These are phyloP conservation scores for Cladophialophora carrionii DNA, from an alignment of 2,329 filamentous ascomycete genomes.

Conservation along the genomic window DNA sequence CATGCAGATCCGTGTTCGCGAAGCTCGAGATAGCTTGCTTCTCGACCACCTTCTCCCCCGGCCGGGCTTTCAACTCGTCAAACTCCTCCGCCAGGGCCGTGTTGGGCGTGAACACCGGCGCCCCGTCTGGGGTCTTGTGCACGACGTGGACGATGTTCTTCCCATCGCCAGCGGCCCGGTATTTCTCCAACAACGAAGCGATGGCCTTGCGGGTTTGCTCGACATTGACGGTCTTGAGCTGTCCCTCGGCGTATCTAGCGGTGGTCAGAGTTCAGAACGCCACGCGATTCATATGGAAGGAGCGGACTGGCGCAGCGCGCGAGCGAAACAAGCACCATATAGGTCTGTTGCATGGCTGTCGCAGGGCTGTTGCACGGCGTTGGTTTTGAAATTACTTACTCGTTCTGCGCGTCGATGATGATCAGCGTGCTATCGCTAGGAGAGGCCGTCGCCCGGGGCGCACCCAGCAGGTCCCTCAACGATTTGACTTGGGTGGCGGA, in stretches of 20 bases:
- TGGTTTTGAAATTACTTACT: conserved; percentile 51
- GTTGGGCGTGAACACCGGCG: conserved; percentile 67
- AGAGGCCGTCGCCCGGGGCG: conserved; percentile 59
- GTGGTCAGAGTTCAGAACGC: conserved; percentile 11
- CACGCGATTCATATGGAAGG: background rate
- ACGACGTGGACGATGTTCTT: conserved; percentile 64
- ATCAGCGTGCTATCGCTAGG: conserved; percentile 63
- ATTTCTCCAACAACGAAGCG: conserved; percentile 60
- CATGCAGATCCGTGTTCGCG: conserved; percentile 62
- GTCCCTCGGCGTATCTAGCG: conserved; percentile 54
- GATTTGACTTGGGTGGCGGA: conserved; percentile 40
- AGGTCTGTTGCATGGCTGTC: background rate
- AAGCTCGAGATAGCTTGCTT: conserved; percentile 66
- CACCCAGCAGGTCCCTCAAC: conserved; percentile 60
- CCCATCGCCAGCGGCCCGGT: conserved; percentile 50
- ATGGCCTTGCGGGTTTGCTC: conserved; percentile 60
- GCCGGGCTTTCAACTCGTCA: conserved; percentile 58
- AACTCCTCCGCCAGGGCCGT: conserved; percentile 65
- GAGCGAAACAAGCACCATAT: background rate
- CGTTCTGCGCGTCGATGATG: conserved; percentile 73
- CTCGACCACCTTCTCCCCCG: conserved; percentile 60
- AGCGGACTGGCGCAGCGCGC: too few relatives aligned
- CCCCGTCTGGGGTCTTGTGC: conserved; percentile 62
- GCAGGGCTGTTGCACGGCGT: background rate
- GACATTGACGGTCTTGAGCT: conserved; percentile 60